These are phyloP conservation scores for Jatropha multifida DNA, from an alignment of 441 rosid species.

Conservation along the genomic window DNA sequence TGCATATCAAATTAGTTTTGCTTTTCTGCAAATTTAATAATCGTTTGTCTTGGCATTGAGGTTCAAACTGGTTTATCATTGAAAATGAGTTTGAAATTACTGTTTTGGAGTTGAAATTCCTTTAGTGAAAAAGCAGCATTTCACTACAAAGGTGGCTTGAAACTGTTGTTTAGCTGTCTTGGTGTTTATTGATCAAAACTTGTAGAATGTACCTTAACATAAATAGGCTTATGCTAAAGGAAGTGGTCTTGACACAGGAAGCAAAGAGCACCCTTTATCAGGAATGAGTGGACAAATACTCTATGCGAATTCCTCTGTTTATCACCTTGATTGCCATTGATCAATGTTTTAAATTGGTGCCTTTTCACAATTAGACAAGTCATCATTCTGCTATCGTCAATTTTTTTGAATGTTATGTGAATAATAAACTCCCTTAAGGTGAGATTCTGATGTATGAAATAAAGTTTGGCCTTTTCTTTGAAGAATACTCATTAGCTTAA, in stretches of 20 bases:
- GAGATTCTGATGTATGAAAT: neutral
- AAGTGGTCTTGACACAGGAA: too few species aligned
- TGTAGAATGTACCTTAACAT: too few species aligned
- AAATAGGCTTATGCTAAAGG: too few species aligned
- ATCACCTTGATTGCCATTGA: neutral
- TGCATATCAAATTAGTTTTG: neutral
- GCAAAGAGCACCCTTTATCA: too few species aligned
- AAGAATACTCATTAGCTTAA: neutral
- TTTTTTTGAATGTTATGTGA: neutral
- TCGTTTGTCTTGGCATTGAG: neutral
- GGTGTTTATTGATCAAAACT: neutral
- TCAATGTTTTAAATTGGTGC: neutral
- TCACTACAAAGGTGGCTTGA: neutral
- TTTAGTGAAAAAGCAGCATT: neutral
- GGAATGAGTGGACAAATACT: too few species aligned
- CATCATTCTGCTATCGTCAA: neutral
- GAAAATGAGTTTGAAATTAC: neutral
- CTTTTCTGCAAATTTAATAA: neutral
- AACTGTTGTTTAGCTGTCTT: neutral
- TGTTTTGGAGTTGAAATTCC: neutral
- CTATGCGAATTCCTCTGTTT: too few species aligned
- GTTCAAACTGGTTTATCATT: neutral
- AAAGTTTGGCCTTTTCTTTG: neutral
- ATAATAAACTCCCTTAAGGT: neutral
- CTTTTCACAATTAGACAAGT: neutral